Base-by-base conservation (phyloP, 805 yeast genomes). In the Ogataea haglerorum region DNA sequence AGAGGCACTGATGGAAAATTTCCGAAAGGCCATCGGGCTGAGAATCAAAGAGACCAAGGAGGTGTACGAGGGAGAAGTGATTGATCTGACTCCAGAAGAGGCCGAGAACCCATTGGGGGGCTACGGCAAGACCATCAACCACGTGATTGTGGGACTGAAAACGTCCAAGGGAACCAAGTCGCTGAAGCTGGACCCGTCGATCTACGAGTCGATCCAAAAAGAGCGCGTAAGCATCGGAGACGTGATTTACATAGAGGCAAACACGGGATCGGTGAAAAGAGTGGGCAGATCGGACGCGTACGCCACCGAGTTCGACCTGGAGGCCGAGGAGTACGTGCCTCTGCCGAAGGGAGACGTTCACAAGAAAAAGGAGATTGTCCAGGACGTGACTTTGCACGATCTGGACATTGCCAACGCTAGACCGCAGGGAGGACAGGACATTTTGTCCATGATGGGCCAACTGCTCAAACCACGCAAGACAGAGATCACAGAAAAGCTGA, bases 261-360 rank as follows among this genome's bases (percentile, higher is more conserved):
- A 96, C 10, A 78, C 90, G 37, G 99, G 99, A 40, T 86, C 91
- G 50, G 87, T 93, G 56, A 82, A 93, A 41, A 88, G 91, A 64
- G 77, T 93, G 50, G 99, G 99, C 46, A 81, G 96, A 65, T 90
- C 97, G 0, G 95, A 88, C 65, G 82, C 98, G 5, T 79, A 97
- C 54, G 95, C 97, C 5, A 78, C 99, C 55, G 99, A 93, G 65
- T 93, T 93, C 64, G 99, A 93, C 67, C 96, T 98, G 15, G 96
- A 97, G 39, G 98, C 95, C 50, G 90, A 96, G 36, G 90, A 89
- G 65, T 93, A 93, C 63, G 96, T 93, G 43, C 97, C 93, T 66
- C 85, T 96, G 61, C 99, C 99, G 28, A 97, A 93, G 63, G 99
- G 99, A 42, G 99, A 93, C 70, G 78, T 93, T 58, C 99, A 93